Conservation (phyloP, 2,329 filamentous ascomycete genomes). For the Triangularia setosa region DNA sequence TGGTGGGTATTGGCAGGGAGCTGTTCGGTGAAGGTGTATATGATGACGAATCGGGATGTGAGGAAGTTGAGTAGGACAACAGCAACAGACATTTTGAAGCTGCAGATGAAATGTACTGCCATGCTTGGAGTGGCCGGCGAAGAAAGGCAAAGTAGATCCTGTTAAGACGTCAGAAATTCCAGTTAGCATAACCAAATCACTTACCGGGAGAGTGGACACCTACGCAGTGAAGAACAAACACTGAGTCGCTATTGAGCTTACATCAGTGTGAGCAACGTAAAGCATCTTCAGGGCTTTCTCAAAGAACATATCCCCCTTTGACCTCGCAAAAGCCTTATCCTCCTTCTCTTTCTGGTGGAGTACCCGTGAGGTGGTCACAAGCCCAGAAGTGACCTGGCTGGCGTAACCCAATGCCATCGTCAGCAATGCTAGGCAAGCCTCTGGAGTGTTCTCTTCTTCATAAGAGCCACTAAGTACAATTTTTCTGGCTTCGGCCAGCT, state of each 20-base stretch:
- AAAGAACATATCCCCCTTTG: conserved; percentile 42
- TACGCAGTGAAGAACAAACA: conserved; percentile 50
- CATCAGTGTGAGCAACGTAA: conserved; percentile 43
- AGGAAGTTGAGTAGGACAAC: conserved; percentile 39
- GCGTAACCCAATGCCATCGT: conserved; percentile 47
- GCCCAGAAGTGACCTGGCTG: conserved; percentile 36
- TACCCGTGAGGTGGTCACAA: neutral
- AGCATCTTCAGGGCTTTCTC: conserved; percentile 44
- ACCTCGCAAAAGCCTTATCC: conserved; percentile 29
- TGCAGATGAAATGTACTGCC: conserved; percentile 48
- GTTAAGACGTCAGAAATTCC: neutral
- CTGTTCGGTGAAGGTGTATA: neutral
- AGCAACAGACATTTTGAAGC: conserved; percentile 48
- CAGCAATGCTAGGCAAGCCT: conserved; percentile 42
- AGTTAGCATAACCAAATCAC: neutral
- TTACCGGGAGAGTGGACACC: conserved; percentile 18
- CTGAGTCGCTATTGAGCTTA: conserved; percentile 44
- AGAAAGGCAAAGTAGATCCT: conserved; percentile 49
- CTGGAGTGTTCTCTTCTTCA: conserved; percentile 35
- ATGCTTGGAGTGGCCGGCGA: conserved; percentile 47
- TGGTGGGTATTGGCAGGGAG: neutral
- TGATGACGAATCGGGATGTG: conserved; percentile 23
- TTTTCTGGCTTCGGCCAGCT: conserved; percentile 32
- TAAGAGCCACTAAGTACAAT: conserved; percentile 32
- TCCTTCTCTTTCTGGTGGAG: neutral